Percentiles rank a stretch among this genome's conserved stretches.
Evolutionary conservation across 345 rosid genomes (phyloP).

Genomic region (Combretum micranthum): DNA sequence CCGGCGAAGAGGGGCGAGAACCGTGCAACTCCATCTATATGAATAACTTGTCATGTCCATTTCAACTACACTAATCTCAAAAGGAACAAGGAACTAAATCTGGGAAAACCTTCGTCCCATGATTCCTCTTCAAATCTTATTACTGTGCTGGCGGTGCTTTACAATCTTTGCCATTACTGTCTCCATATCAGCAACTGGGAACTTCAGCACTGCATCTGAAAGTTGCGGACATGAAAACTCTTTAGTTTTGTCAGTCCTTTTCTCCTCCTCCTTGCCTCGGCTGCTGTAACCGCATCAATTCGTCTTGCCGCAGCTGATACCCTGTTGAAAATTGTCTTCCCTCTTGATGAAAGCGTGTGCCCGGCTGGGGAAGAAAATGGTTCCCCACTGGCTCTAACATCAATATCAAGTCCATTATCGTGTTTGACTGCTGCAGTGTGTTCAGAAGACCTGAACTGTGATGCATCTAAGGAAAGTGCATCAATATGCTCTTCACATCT

Average conservation of each 20-base stretch:
- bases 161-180: too few species aligned
- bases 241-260: slow-evolving; percentile 78
- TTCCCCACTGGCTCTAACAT: background rate
- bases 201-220: slow-evolving; percentile 46
- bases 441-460: background rate
- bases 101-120: too few species aligned
- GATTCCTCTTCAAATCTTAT: too few species aligned
- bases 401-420: background rate
- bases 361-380: slow-evolving; percentile 12
- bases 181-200: background rate
- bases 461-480: background rate
- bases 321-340: slow-evolving; percentile 25
- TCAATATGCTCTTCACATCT: background rate
- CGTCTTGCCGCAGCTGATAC: slow-evolving; percentile 25
- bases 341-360: slow-evolving; percentile 22
- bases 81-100: too few species aligned
- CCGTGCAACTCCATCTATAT: too few species aligned
- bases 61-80: too few species aligned
- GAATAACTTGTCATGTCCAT: too few species aligned
- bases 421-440: background rate
- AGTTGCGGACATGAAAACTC: slow-evolving; percentile 56
- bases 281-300: slow-evolving; percentile 45
- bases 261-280: slow-evolving; percentile 75
- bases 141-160: too few species aligned
- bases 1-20: too few species aligned